phyloP scores from a whole-genome alignment of 1,284 basidiomycete genomes.

The Tremellales sp. region DNA sequence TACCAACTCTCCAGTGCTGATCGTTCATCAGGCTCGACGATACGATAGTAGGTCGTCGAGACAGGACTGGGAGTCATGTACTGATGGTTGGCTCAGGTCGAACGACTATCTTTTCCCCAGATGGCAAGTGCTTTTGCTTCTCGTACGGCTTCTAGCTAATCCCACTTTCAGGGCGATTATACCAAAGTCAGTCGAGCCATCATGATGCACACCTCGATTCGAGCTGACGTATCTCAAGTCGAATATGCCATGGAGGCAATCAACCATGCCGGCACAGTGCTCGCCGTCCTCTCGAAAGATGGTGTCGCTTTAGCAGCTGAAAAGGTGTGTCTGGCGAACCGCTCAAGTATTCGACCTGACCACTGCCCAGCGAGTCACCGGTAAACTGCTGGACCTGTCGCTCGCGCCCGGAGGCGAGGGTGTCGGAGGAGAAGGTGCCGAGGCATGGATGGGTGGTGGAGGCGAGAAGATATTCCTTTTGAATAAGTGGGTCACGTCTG shows the following conservation, averaged over 20 bases:
- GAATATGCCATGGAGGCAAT: conserved; percentile 99
- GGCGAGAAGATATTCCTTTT: conserved; percentile 97
- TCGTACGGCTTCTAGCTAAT: conserved; percentile 10
- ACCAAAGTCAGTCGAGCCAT: conserved; percentile 65
- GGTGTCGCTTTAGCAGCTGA: conserved; percentile 98
- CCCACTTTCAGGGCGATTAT: conserved; percentile 64
- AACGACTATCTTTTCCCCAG: conserved; percentile 93
- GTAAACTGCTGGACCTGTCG: conserved; percentile 89
- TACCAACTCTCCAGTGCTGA: too few relatives aligned
- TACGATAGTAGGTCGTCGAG: conserved; percentile 68
- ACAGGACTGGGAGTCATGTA: background rate
- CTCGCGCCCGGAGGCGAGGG: conserved; percentile 60
- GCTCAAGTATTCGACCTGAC: background rate
- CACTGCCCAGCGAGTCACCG: conserved; percentile 73
- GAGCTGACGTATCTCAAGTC: conserved; percentile 56
- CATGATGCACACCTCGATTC: background rate
- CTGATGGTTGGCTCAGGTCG: conserved; percentile 43
- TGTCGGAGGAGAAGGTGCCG: conserved; percentile 65
- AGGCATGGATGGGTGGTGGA: conserved; percentile 66
- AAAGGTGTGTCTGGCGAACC: conserved; percentile 54
- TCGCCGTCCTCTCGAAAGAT: conserved; percentile 90
- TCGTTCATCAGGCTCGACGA: conserved; percentile 79
- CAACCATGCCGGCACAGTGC: conserved; percentile 91
- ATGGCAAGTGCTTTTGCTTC: conserved; percentile 58
- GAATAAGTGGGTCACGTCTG: conserved; percentile 59